Conservation (phyloP, 768 basidiomycete species). For the Mycena chlorophos region DNA sequence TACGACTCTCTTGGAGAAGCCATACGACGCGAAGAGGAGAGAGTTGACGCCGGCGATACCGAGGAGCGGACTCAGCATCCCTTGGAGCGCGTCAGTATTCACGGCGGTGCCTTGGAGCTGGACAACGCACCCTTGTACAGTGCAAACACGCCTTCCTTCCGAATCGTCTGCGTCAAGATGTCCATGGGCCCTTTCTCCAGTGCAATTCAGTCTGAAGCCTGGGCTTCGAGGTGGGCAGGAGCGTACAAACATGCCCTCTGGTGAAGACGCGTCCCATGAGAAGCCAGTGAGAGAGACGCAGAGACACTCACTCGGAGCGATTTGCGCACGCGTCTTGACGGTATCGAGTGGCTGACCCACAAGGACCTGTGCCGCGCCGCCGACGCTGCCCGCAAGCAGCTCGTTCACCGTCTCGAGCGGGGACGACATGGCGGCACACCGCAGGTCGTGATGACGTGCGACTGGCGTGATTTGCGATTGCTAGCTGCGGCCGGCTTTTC, state of each 20-base stretch:
- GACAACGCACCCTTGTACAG: conserved; percentile 80
- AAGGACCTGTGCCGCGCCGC: conserved; percentile 92
- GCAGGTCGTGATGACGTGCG: conserved; percentile 10
- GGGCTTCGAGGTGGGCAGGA: neutral
- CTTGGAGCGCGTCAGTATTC: conserved; percentile 36
- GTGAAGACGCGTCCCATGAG: conserved; percentile 1
- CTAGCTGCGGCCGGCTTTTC: too few relatives aligned
- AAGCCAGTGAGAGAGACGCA: conserved; percentile 5
- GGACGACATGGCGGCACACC: neutral
- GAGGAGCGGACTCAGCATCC: conserved; percentile 87
- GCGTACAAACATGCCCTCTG: conserved; percentile 89
- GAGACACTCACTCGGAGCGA: conserved; percentile 68
- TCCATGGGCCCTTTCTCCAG: conserved; percentile 90
- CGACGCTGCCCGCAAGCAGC: conserved; percentile 84
- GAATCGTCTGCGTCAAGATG: conserved; percentile 76
- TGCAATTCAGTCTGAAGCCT: neutral
- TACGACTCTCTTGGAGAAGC: conserved; percentile 73
- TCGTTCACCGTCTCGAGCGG: conserved; percentile 70
- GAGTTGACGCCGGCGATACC: conserved; percentile 97
- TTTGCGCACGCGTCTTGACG: conserved; percentile 85
- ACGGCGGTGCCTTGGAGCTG: too few relatives aligned
- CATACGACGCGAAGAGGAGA: conserved; percentile 89
- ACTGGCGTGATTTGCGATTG: conserved; percentile 1
- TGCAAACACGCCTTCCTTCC: conserved; percentile 90
- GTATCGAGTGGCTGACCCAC: conserved; percentile 94